Evolutionary conservation across 257 asterid species (phyloP), one percentile per base, ranked within the genome.

Genomic region (Lycium barbarum): DNA sequence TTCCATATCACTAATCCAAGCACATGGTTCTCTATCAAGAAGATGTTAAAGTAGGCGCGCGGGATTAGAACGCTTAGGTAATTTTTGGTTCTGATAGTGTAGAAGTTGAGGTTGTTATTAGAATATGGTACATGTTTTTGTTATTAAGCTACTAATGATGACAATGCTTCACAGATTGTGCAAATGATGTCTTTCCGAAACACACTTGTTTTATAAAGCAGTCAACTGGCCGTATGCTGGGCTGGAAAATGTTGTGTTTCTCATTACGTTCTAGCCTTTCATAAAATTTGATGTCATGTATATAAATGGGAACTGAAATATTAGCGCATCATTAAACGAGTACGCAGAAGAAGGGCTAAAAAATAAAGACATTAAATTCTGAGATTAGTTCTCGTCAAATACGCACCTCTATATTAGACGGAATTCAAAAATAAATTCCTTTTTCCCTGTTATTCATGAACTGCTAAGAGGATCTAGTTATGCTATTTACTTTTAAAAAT

Each of bases 1-100:
- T 83, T 92, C 93, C 87, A 63, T 47, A 89, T 92, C 93, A 92
- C 79, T 7, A 51, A 66, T 83, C 84, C 92, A 88, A 26, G 63
- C 26, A 13, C 47, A 22, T 76, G 22, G 63, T 76, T 76, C 45
- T 22, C 62, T 51, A 49, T 63, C 63, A 51, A 33, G 63, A 51
- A 13, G 43, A 26, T 26, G 26, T 51, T 13, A 1, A 51, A 49
- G 82, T 51, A 12, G 2, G 45, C 20, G n/a, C n/a, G n/a, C n/a
- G 47, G 82, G 63, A 76, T 51, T 76, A 74, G 81, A 74, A 49
- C 49, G 63, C 2, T 76, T 53, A 26, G 63, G 22, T 26, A 76
- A 22, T 76, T 22, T 68, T 51, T 61, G 35, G 26, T n/a, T 61
- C 35, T n/a, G 67, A 22, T 26, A 76, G 45, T 3, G 38, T 9